Evolutionary conservation across 768 basidiomycete species (phyloP).

Genomic region (Tulasnella sp.): DNA sequence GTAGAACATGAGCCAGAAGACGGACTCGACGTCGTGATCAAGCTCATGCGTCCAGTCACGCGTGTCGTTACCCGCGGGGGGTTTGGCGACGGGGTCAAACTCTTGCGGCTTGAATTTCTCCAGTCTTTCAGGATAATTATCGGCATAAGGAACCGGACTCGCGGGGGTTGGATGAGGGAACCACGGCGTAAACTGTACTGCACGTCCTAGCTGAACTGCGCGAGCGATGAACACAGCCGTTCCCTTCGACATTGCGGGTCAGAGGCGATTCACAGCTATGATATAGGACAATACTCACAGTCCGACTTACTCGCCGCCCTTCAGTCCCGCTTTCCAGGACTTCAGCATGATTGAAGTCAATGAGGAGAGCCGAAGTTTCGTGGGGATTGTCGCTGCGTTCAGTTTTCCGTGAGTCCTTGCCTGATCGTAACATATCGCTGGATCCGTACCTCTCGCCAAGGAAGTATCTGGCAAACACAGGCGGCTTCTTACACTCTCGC

Average conservation of each 20-base stretch:
- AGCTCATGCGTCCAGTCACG: constrained; percentile 13
- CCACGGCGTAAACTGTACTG: neutral
- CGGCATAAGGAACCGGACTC: neutral
- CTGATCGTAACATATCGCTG: neutral
- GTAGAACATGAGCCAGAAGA: constrained; percentile 20
- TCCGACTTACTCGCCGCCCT: neutral
- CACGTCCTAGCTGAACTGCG: neutral
- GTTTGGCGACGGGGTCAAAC: neutral
- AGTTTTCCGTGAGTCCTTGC: neutral
- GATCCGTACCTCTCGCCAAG: neutral
- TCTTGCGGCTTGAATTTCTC: neutral
- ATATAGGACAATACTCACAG: neutral
- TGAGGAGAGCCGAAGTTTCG: neutral
- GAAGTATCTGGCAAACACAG: neutral
- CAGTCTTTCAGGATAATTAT: neutral
- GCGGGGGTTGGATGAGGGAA: neutral
- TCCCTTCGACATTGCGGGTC: neutral
- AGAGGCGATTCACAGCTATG: neutral
- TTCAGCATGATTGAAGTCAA: constrained; percentile 7
- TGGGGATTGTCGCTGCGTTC: neutral
- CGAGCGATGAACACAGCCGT: neutral
- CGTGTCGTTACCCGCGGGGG: too few relatives aligned
- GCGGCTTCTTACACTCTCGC: neutral
- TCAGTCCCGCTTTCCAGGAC: neutral
- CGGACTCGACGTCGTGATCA: constrained; percentile 7